Percentiles rank a stretch among this genome's conserved stretches.
Conservation (phyloP, 164 flowering plant species). For the Liquidambar formosana region DNA sequence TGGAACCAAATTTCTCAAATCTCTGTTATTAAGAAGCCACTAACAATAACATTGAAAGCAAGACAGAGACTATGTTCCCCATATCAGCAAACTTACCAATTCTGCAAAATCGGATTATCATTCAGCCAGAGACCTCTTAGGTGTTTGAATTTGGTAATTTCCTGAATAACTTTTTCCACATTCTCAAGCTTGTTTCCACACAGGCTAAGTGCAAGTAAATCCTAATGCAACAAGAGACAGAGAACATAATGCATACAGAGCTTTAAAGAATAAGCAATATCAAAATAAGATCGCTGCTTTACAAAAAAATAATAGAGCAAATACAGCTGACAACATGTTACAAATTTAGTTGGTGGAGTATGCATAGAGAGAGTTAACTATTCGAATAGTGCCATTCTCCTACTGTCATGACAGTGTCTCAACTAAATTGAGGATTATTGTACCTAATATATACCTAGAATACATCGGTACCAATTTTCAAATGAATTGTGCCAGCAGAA, state of each 20-base stretch:
- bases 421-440: not conserved
- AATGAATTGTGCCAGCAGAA: not conserved
- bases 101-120: constrained; percentile 63
- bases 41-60: not conserved
- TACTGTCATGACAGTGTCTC: not conserved
- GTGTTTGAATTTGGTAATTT: constrained; percentile 56
- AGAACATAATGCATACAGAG: not conserved
- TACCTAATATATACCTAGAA: not conserved
- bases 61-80: not conserved
- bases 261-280: not conserved
- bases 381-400: not conserved
- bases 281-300: not conserved
- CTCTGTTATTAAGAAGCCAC: not conserved
- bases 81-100: constrained; percentile 40
- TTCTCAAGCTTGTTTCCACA: constrained; percentile 74
- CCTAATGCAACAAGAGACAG: constrained; percentile 39
- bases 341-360: too few species aligned
- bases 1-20: constrained; percentile 30
- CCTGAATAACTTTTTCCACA: constrained; percentile 46
- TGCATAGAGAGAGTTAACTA: too few species aligned
- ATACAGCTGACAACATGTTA: not conserved
- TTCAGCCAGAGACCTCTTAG: constrained; percentile 93
- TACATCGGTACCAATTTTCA: not conserved
- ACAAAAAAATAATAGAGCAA: not conserved
- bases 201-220: constrained; percentile 77